Evolutionary conservation across 2,329 filamentous ascomycete species (phyloP).

Genomic region (Lecanicillium sp.): DNA sequence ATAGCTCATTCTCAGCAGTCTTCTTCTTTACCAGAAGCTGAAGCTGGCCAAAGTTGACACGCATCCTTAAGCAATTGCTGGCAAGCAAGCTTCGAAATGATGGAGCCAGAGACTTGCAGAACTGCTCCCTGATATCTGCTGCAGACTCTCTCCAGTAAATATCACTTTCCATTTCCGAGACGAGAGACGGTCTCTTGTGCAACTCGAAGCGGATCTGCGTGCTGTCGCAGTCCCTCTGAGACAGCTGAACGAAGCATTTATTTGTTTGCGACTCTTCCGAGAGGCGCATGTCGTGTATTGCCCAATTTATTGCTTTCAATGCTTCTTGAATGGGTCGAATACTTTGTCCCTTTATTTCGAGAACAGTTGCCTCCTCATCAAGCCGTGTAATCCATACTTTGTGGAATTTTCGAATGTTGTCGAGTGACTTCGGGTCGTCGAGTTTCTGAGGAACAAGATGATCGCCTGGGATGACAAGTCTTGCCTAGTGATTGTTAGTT

Average conservation of each 20-base stretch:
- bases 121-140: no score
- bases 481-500: conserved; percentile 10
- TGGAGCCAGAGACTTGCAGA: conserved; percentile 13
- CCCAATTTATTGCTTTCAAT: conserved; percentile 20
- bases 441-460: conserved; percentile 18
- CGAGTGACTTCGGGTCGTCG: conserved; percentile 14
- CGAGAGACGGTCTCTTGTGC: conserved; percentile 16
- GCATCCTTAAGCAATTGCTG: conserved; percentile 19
- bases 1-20: conserved; percentile 13
- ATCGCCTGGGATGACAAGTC: conserved; percentile 20
- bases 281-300: conserved; percentile 23
- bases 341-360: conserved; percentile 18
- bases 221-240: conserved; percentile 9
- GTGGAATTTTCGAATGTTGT: conserved; percentile 19
- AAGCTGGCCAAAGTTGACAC: conserved; percentile 24
- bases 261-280: conserved; percentile 15
- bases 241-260: conserved; percentile 20
- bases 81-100: conserved; percentile 17
- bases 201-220: conserved; percentile 15
- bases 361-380: conserved; percentile 7
- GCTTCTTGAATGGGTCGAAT: conserved; percentile 18
- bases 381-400: conserved; percentile 22
- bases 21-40: conserved; percentile 18
- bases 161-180: no score
- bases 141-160: no score